These are phyloP conservation scores for Fraxinus anomala DNA, from an alignment of 257 asterid genomes.

Conservation along the genomic window DNA sequence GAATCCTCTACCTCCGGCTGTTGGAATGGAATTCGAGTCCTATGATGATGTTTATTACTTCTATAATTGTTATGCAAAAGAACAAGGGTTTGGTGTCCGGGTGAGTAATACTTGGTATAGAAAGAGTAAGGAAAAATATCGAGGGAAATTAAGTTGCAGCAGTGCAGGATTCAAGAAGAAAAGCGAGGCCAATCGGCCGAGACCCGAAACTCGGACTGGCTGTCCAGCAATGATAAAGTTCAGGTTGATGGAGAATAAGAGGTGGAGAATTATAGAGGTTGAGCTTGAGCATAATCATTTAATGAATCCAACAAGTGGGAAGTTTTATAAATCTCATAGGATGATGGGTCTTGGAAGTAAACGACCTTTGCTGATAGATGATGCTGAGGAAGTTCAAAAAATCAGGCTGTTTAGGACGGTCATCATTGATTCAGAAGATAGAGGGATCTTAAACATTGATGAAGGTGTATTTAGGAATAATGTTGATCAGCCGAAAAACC, in stretches of 20 bases:
- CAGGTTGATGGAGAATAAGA: constrained; percentile 53
- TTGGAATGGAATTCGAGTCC: constrained; percentile 67
- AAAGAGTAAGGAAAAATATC: constrained; percentile 60
- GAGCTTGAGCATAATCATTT: constrained; percentile 72
- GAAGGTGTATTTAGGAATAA: constrained; percentile 31
- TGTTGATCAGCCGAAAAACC: constrained; percentile 31
- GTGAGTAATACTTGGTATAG: constrained; percentile 72
- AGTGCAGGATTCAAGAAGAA: constrained; percentile 76
- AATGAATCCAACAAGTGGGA: constrained; percentile 40
- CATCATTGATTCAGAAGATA: constrained; percentile 46
- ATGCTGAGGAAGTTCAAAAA: constrained; percentile 38
- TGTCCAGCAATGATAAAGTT: constrained; percentile 72
- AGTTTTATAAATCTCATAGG: constrained; percentile 50
- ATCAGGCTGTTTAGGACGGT: constrained; percentile 55
- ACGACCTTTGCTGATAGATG: constrained; percentile 49
- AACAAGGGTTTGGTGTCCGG: constrained; percentile 66
- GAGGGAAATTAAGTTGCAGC: constrained; percentile 70
- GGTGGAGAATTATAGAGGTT: constrained; percentile 63
- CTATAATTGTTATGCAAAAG: constrained; percentile 62
- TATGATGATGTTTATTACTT: constrained; percentile 68
- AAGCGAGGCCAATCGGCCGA: constrained; percentile 57
- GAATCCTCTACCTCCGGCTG: constrained; percentile 59
- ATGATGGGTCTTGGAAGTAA: constrained; percentile 44
- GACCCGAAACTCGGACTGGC: constrained; percentile 71
- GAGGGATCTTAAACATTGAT: constrained; percentile 27